These are phyloP conservation scores for Scutellospora calospora DNA, from an alignment of 371 early-diverging fungal genomes.

Conservation along the genomic window DNA sequence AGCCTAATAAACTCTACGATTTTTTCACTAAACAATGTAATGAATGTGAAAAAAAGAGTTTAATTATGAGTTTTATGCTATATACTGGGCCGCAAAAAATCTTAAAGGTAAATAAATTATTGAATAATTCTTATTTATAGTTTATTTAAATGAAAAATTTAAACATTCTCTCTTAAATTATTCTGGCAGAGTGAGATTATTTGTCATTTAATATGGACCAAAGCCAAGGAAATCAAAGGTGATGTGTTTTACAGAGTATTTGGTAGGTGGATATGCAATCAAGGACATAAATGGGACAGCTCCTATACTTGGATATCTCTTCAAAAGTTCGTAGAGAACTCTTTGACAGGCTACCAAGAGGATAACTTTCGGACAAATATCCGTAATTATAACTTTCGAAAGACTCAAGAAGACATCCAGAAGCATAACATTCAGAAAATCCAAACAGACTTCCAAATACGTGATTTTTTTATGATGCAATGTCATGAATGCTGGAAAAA, in stretches of 20 bases:
- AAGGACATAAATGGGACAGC: slow-evolving; percentile 1
- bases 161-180: background rate
- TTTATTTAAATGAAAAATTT: background rate
- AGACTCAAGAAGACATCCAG: no score
- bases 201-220: slow-evolving; percentile 25
- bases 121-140: background rate
- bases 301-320: slow-evolving; percentile 43
- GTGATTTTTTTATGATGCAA: background rate
- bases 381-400: no score
- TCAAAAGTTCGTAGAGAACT: background rate
- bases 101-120: background rate
- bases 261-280: slow-evolving; percentile 15
- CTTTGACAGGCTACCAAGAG: background rate
- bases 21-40: background rate
- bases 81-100: background rate
- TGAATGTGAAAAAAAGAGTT: background rate
- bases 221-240: background rate
- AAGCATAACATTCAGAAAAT: no score
- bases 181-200: slow-evolving; percentile 2
- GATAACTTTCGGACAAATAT: no score
- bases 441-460: no score
- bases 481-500: background rate
- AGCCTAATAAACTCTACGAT: background rate
- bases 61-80: background rate
- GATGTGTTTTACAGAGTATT: slow-evolving; percentile 21